Conservation (phyloP, 257 asterid genomes). For the Solanum lycopersicoides region DNA sequence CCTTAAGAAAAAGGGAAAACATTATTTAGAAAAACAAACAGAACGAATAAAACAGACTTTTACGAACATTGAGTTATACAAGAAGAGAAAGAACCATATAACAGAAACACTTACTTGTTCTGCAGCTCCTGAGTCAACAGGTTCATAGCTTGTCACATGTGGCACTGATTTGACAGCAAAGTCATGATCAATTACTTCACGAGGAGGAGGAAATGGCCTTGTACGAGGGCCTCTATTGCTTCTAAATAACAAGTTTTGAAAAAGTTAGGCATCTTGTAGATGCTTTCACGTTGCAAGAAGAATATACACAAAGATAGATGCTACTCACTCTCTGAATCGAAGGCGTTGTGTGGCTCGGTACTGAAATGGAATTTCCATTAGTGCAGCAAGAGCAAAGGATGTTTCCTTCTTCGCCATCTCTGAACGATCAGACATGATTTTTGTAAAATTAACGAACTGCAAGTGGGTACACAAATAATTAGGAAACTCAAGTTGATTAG, state of each 20-base stretch:
- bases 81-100: not conserved
- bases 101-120: slow-evolving; percentile 39
- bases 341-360: slow-evolving; percentile 51
- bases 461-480: slow-evolving; percentile 2
- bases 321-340: slow-evolving; percentile 48
- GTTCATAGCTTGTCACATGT: slow-evolving; percentile 22
- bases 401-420: slow-evolving; percentile 54
- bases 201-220: slow-evolving; percentile 71
- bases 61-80: not conserved
- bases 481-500: not conserved
- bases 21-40: not conserved
- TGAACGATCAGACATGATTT: slow-evolving; percentile 49
- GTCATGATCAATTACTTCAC: slow-evolving; percentile 49
- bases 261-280: not conserved
- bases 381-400: slow-evolving; percentile 79
- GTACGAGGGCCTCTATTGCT: slow-evolving; percentile 22
- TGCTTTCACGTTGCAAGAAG: not conserved
- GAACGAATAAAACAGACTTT: not conserved
- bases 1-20: slow-evolving; percentile 21
- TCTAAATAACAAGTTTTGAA: slow-evolving; percentile 14
- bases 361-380: slow-evolving; percentile 86
- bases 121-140: slow-evolving; percentile 35
- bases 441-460: slow-evolving; percentile 84
- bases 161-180: slow-evolving; percentile 30
- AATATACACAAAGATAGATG: not conserved